Evolutionary conservation across 495 filamentous ascomycete species (phyloP).

Genomic region (Penicillium fimorum): DNA sequence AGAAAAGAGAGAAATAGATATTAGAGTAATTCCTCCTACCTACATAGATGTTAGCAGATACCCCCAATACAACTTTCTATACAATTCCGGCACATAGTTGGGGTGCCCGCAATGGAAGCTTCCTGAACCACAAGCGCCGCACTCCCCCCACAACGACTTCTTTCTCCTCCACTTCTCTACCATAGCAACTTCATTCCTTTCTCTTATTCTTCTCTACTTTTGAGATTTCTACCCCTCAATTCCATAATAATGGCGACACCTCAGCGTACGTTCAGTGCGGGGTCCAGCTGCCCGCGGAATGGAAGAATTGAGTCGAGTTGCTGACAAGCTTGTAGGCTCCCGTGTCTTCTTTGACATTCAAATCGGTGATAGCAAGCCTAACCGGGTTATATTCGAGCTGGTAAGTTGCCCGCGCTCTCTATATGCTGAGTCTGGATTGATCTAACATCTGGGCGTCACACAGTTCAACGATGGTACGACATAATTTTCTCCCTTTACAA

Average conservation of each 20-base stretch:
- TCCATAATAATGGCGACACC: constrained; percentile 38
- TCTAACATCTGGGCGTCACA: constrained; percentile 23
- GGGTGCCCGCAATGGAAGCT: constrained; percentile 40
- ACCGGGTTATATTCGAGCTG: constrained; percentile 79
- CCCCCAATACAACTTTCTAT: constrained; percentile 17
- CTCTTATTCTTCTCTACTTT: constrained; percentile 10
- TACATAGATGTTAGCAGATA: constrained; percentile 16
- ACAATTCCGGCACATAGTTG: neutral
- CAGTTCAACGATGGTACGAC: constrained; percentile 72
- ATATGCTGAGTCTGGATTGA: constrained; percentile 1
- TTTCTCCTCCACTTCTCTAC: constrained; percentile 7
- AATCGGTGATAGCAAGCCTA: constrained; percentile 66
- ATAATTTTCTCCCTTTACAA: constrained; percentile 3
- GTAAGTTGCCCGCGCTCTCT: constrained; percentile 44
- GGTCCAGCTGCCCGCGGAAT: constrained; percentile 24
- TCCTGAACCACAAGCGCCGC: constrained; percentile 35
- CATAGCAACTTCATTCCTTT: constrained; percentile 12
- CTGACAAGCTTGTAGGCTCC: constrained; percentile 42
- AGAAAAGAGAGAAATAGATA: constrained; percentile 5
- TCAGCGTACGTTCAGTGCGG: constrained; percentile 39
- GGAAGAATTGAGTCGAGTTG: constrained; percentile 12
- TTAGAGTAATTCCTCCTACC: constrained; percentile 11
- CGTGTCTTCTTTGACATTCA: constrained; percentile 89
- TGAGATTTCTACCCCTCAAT: neutral
- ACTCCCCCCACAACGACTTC: constrained; percentile 12